These are phyloP conservation scores for Cryptococcus sp. DNA, from an alignment of 1,284 basidiomycete genomes.

Conservation along the genomic window DNA sequence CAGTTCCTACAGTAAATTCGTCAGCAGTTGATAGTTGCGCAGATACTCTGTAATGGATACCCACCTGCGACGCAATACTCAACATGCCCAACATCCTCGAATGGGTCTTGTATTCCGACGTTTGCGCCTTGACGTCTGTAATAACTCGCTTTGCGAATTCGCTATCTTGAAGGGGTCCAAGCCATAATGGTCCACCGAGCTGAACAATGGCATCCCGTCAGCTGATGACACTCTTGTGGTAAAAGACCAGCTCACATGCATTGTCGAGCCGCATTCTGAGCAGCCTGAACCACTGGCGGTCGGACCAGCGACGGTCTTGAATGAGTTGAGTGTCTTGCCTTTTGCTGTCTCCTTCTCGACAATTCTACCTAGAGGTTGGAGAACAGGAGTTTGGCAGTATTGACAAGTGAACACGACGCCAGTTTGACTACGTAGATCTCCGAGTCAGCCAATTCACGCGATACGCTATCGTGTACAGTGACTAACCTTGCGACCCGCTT, in stretches of 20 bases:
- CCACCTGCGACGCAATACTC: slow-evolving; percentile 79
- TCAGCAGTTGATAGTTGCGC: background rate
- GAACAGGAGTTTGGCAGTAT: slow-evolving; percentile 74
- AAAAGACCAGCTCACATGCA: slow-evolving; percentile 62
- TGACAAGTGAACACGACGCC: slow-evolving; percentile 79
- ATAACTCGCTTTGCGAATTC: slow-evolving; percentile 75
- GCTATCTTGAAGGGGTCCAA: slow-evolving; percentile 78
- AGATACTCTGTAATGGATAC: slow-evolving; percentile 24
- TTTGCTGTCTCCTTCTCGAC: slow-evolving; percentile 61
- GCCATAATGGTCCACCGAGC: slow-evolving; percentile 96
- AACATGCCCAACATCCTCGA: slow-evolving; percentile 94
- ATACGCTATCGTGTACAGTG: background rate
- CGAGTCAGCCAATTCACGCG: background rate
- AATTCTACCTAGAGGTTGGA: slow-evolving; percentile 74
- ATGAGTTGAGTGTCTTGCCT: slow-evolving; percentile 61
- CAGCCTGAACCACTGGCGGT: slow-evolving; percentile 61
- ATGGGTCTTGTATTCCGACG: slow-evolving; percentile 74
- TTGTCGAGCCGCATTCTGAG: slow-evolving; percentile 72
- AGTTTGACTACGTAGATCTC: slow-evolving; percentile 42
- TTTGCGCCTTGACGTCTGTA: slow-evolving; percentile 62
- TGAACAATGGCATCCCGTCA: slow-evolving; percentile 37
- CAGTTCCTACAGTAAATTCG: slow-evolving; percentile 65
- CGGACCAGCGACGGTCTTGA: slow-evolving; percentile 75
- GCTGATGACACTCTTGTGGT: background rate
- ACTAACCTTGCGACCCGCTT: slow-evolving; percentile 76